Conservation (phyloP, 2,329 filamentous ascomycete species). For the Penicillium concentricum region DNA sequence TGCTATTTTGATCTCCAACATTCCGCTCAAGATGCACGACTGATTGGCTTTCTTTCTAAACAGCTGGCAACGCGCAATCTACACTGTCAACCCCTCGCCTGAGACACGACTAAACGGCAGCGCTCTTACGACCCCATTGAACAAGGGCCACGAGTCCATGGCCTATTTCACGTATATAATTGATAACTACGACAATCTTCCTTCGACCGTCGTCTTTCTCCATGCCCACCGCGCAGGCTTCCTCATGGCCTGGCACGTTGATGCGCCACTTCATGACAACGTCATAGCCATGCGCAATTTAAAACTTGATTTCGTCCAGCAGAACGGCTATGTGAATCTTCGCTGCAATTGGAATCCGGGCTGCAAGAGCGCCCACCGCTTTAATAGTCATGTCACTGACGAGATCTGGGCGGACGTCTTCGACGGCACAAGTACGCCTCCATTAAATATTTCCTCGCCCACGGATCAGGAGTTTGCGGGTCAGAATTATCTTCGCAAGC, state of each 20-base stretch:
- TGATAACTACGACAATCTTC: slow-evolving; percentile 47
- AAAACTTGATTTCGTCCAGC: slow-evolving; percentile 51
- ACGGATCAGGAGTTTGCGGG: slow-evolving; percentile 1
- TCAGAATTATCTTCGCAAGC: slow-evolving; percentile 42
- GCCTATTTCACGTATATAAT: slow-evolving; percentile 50
- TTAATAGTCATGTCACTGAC: slow-evolving; percentile 37
- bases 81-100: slow-evolving; percentile 41
- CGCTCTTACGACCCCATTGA: slow-evolving; percentile 34
- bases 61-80: slow-evolving; percentile 50
- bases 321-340: slow-evolving; percentile 60
- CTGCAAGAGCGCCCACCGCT: slow-evolving; percentile 42
- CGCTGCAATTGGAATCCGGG: slow-evolving; percentile 61
- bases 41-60: not conserved
- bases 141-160: slow-evolving; percentile 50
- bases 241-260: slow-evolving; percentile 57
- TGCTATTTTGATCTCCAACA: not conserved
- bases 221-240: slow-evolving; percentile 55
- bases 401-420: slow-evolving; percentile 41
- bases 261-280: slow-evolving; percentile 57
- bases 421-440: slow-evolving; percentile 40
- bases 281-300: slow-evolving; percentile 52
- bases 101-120: slow-evolving; percentile 19
- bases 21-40: not conserved
- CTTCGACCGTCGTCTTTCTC: slow-evolving; percentile 56
- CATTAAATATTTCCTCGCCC: slow-evolving; percentile 26